Conservation (phyloP, 2,329 filamentous ascomycete species). For the Plenodomus tracheiphilus region DNA sequence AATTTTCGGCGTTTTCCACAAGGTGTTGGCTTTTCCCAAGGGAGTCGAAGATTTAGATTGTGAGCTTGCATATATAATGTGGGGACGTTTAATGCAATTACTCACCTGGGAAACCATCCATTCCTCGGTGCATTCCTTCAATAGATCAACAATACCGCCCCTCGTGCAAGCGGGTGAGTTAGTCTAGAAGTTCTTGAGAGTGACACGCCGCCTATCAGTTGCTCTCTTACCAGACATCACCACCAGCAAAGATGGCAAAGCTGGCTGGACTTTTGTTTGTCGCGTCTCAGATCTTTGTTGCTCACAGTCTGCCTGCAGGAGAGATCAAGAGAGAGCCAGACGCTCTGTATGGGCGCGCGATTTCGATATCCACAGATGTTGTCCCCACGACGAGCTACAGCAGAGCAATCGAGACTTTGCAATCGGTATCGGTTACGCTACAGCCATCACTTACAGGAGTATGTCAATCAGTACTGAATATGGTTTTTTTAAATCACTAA, state of each 20-base stretch:
- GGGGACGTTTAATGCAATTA: slow-evolving; percentile 16
- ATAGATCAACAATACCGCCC: slow-evolving; percentile 7
- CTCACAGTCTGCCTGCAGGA: slow-evolving; percentile 28
- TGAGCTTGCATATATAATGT: slow-evolving; percentile 25
- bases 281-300: slow-evolving; percentile 22
- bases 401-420: slow-evolving; percentile 29
- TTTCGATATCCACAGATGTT: slow-evolving; percentile 24
- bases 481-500: not conserved
- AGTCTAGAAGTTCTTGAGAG: not conserved
- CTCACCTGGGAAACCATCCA: slow-evolving; percentile 22
- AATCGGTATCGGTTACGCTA: slow-evolving; percentile 30
- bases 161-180: slow-evolving; percentile 10
- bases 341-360: slow-evolving; percentile 22
- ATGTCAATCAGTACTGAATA: slow-evolving; percentile 4
- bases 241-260: slow-evolving; percentile 27
- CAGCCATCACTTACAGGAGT: slow-evolving; percentile 35
- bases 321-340: slow-evolving; percentile 13
- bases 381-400: slow-evolving; percentile 38
- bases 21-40: not conserved
- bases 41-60: not conserved
- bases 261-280: slow-evolving; percentile 29
- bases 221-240: slow-evolving; percentile 5
- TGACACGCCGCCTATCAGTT: slow-evolving; percentile 3
- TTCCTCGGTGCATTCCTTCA: slow-evolving; percentile 37
- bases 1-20: not conserved